A percentile compares a stretch with the other conserved stretches of the same genome.
These are phyloP conservation scores for Trichocladium uniseriatum DNA, from an alignment of 495 filamentous ascomycete genomes.

Conservation along the genomic window DNA sequence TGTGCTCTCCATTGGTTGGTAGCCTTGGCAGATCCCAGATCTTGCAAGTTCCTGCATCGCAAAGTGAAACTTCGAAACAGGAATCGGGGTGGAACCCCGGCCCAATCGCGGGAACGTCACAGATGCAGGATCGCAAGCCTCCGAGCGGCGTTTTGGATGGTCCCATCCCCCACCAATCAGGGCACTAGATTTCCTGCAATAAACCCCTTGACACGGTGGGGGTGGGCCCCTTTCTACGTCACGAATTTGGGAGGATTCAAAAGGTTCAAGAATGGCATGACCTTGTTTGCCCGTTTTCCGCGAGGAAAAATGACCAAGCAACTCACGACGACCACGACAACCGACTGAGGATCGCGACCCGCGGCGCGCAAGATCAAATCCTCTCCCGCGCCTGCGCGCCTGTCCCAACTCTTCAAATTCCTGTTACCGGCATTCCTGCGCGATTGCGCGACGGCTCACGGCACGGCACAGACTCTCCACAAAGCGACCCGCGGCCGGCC, in stretches of 20 bases:
- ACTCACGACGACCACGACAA: neutral
- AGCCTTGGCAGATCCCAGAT: too few relatives aligned
- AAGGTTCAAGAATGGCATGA: conserved; percentile 2
- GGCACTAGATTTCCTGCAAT: conserved; percentile 5
- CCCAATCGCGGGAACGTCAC: conserved; percentile 3
- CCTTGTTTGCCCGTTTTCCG: neutral
- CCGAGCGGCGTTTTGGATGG: too few relatives aligned
- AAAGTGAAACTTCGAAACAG: conserved; percentile 1
- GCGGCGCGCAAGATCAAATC: neutral
- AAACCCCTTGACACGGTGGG: conserved; percentile 22
- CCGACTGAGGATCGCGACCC: neutral
- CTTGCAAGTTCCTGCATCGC: neutral
- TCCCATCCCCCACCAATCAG: too few relatives aligned
- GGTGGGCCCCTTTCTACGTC: conserved; percentile 11
- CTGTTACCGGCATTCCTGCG: neutral
- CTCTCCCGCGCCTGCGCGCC: neutral
- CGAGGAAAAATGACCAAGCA: neutral
- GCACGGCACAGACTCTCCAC: neutral
- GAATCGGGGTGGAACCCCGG: neutral
- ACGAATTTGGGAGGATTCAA: conserved; percentile 13
- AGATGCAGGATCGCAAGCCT: neutral
- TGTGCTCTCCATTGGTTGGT: too few relatives aligned
- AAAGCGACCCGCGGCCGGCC: neutral
- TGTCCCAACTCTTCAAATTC: neutral
- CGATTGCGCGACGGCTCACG: neutral